Conservation (phyloP, 495 filamentous ascomycete species). For the Aspergillus bridgeri region DNA sequence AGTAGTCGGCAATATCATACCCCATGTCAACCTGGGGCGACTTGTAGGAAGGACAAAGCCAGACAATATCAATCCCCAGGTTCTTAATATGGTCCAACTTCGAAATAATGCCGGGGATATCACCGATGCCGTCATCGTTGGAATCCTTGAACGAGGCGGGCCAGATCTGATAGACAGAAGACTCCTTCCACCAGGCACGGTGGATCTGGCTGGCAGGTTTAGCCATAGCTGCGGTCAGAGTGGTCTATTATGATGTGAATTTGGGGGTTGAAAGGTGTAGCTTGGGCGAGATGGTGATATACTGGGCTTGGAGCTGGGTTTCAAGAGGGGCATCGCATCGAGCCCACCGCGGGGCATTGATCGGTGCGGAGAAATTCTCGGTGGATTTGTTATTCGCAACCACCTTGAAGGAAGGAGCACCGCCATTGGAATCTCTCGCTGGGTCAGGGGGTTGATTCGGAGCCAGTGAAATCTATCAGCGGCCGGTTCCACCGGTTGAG, state of each 20-base stretch:
- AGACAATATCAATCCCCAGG: constrained; percentile 63
- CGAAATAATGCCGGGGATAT: constrained; percentile 63
- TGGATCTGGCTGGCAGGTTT: constrained; percentile 33
- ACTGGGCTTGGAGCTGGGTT: background rate
- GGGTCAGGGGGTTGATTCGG: background rate
- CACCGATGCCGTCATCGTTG: constrained; percentile 64
- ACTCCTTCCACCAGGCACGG: constrained; percentile 55
- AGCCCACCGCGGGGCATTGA: background rate
- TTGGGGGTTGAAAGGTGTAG: background rate
- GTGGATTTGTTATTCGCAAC: background rate
- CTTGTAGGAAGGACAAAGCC: constrained; percentile 67
- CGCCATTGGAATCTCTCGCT: background rate
- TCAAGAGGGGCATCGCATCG: background rate
- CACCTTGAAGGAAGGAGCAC: background rate
- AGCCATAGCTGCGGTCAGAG: constrained; percentile 17
- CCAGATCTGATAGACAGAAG: constrained; percentile 67
- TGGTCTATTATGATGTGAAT: background rate
- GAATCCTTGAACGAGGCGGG: constrained; percentile 64
- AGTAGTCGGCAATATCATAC: constrained; percentile 69
- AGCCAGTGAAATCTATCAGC: background rate
- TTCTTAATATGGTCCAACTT: constrained; percentile 62
- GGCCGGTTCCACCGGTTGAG: background rate
- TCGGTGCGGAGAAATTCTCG: constrained; percentile 4
- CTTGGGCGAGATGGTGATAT: background rate
- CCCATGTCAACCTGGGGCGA: constrained; percentile 61